Percentiles rank a stretch among this genome's conserved stretches.
Evolutionary conservation across 2,329 filamentous ascomycete genomes (phyloP).

Genomic region (Botrytis pseudocinerea): DNA sequence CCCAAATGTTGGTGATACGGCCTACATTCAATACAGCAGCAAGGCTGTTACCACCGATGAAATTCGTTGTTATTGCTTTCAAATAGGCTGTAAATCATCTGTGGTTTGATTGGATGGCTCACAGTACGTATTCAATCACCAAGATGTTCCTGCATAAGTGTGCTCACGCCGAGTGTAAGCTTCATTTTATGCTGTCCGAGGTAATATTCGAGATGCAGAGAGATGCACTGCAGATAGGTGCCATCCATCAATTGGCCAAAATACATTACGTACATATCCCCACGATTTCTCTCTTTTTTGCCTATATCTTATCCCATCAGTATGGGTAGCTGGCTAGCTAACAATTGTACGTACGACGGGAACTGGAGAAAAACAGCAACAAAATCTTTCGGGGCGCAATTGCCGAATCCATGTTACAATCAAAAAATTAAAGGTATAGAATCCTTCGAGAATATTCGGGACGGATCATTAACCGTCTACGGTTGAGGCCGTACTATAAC

Average conservation of each 20-base stretch:
- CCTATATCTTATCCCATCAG: not conserved
- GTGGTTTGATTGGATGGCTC: not conserved
- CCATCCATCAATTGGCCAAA: not conserved
- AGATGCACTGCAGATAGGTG: not conserved
- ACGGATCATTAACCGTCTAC: conserved; percentile 15
- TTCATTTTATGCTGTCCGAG: not conserved
- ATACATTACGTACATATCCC: not conserved
- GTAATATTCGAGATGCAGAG: not conserved
- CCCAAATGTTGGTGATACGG: conserved; percentile 15
- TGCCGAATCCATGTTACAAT: conserved; percentile 1
- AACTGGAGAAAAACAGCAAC: not conserved
- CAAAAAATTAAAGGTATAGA: not conserved
- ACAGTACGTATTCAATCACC: not conserved
- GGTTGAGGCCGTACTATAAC: not conserved
- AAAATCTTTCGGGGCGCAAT: not conserved
- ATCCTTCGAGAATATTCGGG: conserved; percentile 15
- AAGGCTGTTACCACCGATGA: not conserved
- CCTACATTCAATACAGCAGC: not conserved
- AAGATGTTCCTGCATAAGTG: conserved; percentile 15
- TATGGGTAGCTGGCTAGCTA: not conserved
- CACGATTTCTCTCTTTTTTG: not conserved
- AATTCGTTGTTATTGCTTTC: not conserved
- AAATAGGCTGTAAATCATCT: not conserved
- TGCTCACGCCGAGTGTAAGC: not conserved
- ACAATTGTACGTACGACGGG: not conserved